phyloP scores from a whole-genome alignment of 257 asterid species.

The Scutellaria minor region DNA sequence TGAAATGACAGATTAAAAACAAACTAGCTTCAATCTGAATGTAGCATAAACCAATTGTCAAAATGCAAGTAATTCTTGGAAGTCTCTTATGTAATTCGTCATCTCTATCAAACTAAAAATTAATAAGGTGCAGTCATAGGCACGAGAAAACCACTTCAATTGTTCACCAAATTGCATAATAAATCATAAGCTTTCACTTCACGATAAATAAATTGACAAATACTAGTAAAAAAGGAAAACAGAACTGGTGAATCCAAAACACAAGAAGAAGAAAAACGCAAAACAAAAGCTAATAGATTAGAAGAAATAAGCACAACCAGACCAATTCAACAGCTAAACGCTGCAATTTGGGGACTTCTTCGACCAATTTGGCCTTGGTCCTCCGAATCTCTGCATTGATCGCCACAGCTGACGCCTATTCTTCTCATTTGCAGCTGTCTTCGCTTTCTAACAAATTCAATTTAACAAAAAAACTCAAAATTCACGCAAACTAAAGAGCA shows the following conservation, averaged over 20 bases:
- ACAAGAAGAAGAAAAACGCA: not conserved
- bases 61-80: no score
- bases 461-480: not conserved
- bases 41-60: no score
- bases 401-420: conserved; percentile 83
- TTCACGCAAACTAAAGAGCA: not conserved
- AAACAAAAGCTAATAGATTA: not conserved
- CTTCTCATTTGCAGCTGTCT: conserved; percentile 73
- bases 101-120: not conserved
- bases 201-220: not conserved
- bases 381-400: conserved; percentile 93
- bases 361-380: conserved; percentile 80
- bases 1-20: no score
- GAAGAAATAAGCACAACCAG: conserved; percentile 16
- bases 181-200: not conserved
- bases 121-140: not conserved
- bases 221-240: not conserved
- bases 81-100: no score
- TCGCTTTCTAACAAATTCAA: conserved; percentile 68
- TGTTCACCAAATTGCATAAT: conserved; percentile 3
- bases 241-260: not conserved
- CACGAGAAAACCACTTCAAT: conserved; percentile 13
- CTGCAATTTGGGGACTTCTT: conserved; percentile 94
- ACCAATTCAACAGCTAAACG: conserved; percentile 88
- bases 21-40: no score